A percentile compares a stretch with the other conserved stretches of the same genome.
Evolutionary conservation across 2,329 filamentous ascomycete genomes (phyloP).

Genomic region (Knoxdaviesia proteae): DNA sequence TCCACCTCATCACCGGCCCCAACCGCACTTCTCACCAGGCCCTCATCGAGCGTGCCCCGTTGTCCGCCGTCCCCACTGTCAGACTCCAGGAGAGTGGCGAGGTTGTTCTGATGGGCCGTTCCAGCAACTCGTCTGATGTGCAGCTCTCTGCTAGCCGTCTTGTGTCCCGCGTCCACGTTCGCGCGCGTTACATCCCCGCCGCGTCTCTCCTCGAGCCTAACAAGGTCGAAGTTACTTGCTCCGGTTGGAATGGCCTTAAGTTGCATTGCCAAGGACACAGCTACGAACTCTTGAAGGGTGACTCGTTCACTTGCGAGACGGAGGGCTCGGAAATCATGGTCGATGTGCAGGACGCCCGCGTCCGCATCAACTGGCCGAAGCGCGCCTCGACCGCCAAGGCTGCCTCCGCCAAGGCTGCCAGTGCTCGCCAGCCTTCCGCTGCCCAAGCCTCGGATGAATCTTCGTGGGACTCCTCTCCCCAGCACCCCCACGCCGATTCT

Average conservation of each 20-base stretch:
- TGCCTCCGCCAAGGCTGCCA: constrained; percentile 12
- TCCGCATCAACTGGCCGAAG: constrained; percentile 73
- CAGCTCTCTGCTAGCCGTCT: constrained; percentile 82
- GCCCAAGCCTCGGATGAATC: constrained; percentile 38
- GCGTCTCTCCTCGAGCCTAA: constrained; percentile 46
- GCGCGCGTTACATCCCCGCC: constrained; percentile 62
- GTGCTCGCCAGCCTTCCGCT: constrained; percentile 5
- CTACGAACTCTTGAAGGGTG: constrained; percentile 70
- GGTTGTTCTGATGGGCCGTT: constrained; percentile 69
- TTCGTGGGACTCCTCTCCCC: constrained; percentile 48
- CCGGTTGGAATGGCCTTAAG: constrained; percentile 90
- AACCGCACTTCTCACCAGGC: constrained; percentile 6
- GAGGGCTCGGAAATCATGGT: constrained; percentile 81
- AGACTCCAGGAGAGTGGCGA: constrained; percentile 68
- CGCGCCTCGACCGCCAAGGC: constrained; percentile 15
- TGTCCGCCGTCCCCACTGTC: constrained; percentile 65
- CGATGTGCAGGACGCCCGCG: constrained; percentile 80
- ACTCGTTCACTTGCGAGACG: constrained; percentile 77
- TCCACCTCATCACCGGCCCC: constrained; percentile 14
- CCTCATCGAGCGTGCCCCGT: constrained; percentile 48
- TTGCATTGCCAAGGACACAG: constrained; percentile 77
- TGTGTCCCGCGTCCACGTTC: constrained; percentile 83
- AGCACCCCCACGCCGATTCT: constrained; percentile 12
- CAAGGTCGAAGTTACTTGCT: constrained; percentile 72
- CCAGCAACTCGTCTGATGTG: constrained; percentile 86